Conservation (phyloP, 345 rosid species). For the Firmiana major region DNA sequence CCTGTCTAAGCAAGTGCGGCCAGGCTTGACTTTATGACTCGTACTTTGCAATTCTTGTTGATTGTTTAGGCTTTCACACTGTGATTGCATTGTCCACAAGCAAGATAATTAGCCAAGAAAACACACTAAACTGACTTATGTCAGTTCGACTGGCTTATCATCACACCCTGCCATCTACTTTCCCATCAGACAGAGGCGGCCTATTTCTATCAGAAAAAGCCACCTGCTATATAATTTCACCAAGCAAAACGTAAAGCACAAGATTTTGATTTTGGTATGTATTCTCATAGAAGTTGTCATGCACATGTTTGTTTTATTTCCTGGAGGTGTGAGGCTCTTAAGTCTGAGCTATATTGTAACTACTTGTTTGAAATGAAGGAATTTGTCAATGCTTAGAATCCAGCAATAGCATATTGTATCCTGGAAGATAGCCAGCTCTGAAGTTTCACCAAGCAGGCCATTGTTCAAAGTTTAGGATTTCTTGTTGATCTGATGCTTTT, state of each 20-base stretch:
- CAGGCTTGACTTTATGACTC: slow-evolving; percentile 34
- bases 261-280: neutral
- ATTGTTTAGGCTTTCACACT: neutral
- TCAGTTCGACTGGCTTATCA: neutral
- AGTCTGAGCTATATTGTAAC: neutral
- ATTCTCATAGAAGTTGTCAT: neutral
- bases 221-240: neutral
- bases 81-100: neutral
- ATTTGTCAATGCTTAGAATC: neutral
- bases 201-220: neutral
- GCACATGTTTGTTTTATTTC: neutral
- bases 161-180: neutral
- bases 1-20: slow-evolving; percentile 72
- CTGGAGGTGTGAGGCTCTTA: neutral
- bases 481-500: neutral
- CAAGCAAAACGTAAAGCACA: neutral
- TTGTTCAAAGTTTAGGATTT: neutral
- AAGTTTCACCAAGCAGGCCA: neutral
- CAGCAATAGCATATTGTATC: neutral
- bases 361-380: slow-evolving; percentile 1
- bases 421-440: neutral
- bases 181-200: neutral
- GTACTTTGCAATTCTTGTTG: neutral
- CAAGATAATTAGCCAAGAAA: neutral
- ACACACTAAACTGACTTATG: neutral